phyloP scores from a whole-genome alignment of 108 stramenopile genomes.

The Skeletonema potamos region DNA sequence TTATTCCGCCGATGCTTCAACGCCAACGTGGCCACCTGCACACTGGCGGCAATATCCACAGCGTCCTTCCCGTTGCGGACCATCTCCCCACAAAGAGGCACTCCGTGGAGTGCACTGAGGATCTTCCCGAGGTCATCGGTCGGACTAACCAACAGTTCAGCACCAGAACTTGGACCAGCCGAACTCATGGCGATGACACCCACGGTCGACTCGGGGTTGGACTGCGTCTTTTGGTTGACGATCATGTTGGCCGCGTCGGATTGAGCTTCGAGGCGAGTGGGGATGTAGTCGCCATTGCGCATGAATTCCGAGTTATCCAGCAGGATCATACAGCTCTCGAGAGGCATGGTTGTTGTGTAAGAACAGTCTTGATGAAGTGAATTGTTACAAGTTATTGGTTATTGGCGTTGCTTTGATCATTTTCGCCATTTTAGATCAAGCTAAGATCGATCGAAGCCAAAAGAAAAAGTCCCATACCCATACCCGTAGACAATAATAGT shows the following conservation, averaged over 20 bases:
- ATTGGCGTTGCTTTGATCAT: not conserved
- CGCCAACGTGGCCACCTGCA: slow-evolving; percentile 95
- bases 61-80: slow-evolving; percentile 11
- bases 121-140: slow-evolving; percentile 97
- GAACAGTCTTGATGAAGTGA: not conserved
- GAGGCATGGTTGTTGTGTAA: slow-evolving; percentile 72
- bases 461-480: no score
- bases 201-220: slow-evolving; percentile 97
- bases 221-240: slow-evolving; percentile 88
- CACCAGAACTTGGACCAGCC: slow-evolving; percentile 63
- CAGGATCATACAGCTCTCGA: slow-evolving; percentile 97
- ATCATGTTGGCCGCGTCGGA: slow-evolving; percentile 96
- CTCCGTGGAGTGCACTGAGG: slow-evolving; percentile 75
- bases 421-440: not conserved
- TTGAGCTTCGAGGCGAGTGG: slow-evolving; percentile 97
- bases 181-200: slow-evolving; percentile 82
- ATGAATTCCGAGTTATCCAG: slow-evolving; percentile 98
- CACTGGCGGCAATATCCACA: slow-evolving; percentile 76
- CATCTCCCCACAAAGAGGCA: slow-evolving; percentile 46
- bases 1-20: slow-evolving; percentile 98
- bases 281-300: slow-evolving; percentile 98
- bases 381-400: not conserved
- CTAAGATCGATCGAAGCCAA: not conserved
- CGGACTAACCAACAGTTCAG: slow-evolving; percentile 89
- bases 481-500: not conserved